Base-by-base conservation (phyloP, 129 eudicot genomes). In the Silybum marianum region DNA sequence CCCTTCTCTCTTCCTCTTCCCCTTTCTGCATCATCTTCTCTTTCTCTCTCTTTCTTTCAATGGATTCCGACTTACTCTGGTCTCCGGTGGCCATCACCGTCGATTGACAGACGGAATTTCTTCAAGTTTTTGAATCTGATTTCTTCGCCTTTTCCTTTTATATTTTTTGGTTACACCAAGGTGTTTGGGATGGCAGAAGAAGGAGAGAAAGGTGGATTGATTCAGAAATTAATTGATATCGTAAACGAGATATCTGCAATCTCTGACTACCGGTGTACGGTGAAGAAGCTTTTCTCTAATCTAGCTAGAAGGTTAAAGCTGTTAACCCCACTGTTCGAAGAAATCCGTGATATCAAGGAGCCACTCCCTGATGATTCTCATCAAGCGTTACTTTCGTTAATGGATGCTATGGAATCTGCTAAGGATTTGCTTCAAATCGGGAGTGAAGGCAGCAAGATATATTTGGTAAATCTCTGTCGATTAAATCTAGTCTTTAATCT, bases 251-350 rank as follows among this genome's bases (percentile, higher is more conserved):
- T 91, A 72, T 78, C 96, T 51, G 79, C 85, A 9, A 81, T 89
- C 0, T 58, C 88, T 19, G 93, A 87, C 6, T 91, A 83, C 88
- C 73, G 93, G 54, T 23, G 28, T 10, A 54, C 84, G 36, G 96
- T 91, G 58, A 91, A 89, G 88, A 91, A 81, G 81, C 90, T 89
- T 83, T 89, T 87, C 85, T 72, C 86, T 21, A 91, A 91, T 81
- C 73, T 91, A 71, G 90, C 90, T 23, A 80, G 96, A 25, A 72
- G 96, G 83, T 68, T 91, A 77, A 91, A 89, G 84, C 85, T 91
- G 19, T 78, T 91, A 84, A 87, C 86, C 28, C 96, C 96, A 77
- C 81, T 91, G 93, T 91, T 91, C 30, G 96, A 91, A 84, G 96
- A 91, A 83, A 89, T 91, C 80, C 89, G 92, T 13, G 96, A 91